phyloP scores from a whole-genome alignment of 352 stramenopile species.

The Phytophthora vignae region DNA sequence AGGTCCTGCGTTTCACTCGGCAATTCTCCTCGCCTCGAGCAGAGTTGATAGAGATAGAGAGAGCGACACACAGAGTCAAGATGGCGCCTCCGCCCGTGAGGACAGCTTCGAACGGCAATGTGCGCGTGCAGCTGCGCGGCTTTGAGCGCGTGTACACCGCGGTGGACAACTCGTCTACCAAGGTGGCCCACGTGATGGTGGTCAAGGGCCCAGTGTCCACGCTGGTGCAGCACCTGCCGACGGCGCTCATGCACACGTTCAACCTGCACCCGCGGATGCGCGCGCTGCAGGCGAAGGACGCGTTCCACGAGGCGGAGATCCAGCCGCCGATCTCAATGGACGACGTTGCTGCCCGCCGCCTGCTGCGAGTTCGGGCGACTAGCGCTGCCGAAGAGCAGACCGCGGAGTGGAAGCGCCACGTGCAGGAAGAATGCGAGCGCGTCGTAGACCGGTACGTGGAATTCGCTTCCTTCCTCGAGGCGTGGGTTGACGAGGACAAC shows the following conservation, averaged over 20 bases:
- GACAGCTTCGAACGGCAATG: conserved; percentile 21
- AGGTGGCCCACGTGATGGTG: conserved; percentile 40
- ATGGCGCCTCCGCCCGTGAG: conserved; percentile 18
- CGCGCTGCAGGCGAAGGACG: conserved; percentile 25
- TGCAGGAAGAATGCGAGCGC: conserved; percentile 31
- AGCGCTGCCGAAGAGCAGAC: conserved; percentile 18
- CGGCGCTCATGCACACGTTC: conserved; percentile 39
- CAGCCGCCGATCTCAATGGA: conserved; percentile 32
- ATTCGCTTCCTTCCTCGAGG: conserved; percentile 35
- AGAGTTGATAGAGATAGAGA: background rate
- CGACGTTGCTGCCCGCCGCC: conserved; percentile 24
- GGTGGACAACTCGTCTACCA: conserved; percentile 36
- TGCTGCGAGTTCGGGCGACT: conserved; percentile 29
- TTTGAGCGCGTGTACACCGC: conserved; percentile 39
- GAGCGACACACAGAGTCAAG: background rate
- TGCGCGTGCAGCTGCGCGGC: conserved; percentile 33
- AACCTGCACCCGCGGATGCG: conserved; percentile 54
- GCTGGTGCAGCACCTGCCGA: conserved; percentile 27
- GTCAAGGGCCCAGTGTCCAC: conserved; percentile 14
- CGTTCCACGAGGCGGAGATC: conserved; percentile 42
- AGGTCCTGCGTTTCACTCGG: conserved; percentile 15
- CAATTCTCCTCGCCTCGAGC: conserved; percentile 1
- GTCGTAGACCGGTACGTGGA: conserved; percentile 34
- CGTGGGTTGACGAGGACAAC: conserved; percentile 19
- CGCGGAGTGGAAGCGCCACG: conserved; percentile 28